Evolutionary conservation across 495 filamentous ascomycete species (phyloP).

Genomic region (Podospora appendiculata): DNA sequence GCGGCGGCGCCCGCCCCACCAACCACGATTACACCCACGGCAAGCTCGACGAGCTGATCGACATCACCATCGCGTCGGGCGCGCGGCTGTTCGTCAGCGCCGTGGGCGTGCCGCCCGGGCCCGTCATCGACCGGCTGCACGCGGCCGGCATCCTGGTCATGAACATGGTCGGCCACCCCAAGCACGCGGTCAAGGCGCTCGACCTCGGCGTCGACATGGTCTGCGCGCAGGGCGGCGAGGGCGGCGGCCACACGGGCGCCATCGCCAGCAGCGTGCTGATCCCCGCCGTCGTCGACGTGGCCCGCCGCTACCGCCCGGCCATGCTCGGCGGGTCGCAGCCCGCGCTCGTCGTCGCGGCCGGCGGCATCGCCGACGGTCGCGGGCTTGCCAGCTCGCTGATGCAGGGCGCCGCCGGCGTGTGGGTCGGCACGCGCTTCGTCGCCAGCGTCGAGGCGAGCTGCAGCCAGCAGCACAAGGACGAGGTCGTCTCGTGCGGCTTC

Average conservation of each 20-base stretch:
- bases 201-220: constrained; percentile 76
- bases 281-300: constrained; percentile 71
- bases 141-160: constrained; percentile 70
- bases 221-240: constrained; percentile 75
- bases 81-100: constrained; percentile 77
- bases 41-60: constrained; percentile 72
- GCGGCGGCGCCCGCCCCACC: constrained; percentile 68
- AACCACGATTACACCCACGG: constrained; percentile 91
- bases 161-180: constrained; percentile 95
- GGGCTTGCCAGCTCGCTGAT: constrained; percentile 63
- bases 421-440: constrained; percentile 84
- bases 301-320: constrained; percentile 48
- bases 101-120: constrained; percentile 69
- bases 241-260: constrained; percentile 72
- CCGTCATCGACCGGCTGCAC: constrained; percentile 64
- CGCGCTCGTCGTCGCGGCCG: constrained; percentile 66
- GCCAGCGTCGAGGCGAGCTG: constrained; percentile 70
- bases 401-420: constrained; percentile 68
- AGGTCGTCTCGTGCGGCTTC: constrained; percentile 66
- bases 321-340: constrained; percentile 38
- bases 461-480: constrained; percentile 68
- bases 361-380: constrained; percentile 65
- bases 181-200: constrained; percentile 77
- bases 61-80: constrained; percentile 68
- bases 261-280: constrained; percentile 65